Conservation (phyloP, 192 early-diverging fungal species). For the Linderina pennispora region DNA sequence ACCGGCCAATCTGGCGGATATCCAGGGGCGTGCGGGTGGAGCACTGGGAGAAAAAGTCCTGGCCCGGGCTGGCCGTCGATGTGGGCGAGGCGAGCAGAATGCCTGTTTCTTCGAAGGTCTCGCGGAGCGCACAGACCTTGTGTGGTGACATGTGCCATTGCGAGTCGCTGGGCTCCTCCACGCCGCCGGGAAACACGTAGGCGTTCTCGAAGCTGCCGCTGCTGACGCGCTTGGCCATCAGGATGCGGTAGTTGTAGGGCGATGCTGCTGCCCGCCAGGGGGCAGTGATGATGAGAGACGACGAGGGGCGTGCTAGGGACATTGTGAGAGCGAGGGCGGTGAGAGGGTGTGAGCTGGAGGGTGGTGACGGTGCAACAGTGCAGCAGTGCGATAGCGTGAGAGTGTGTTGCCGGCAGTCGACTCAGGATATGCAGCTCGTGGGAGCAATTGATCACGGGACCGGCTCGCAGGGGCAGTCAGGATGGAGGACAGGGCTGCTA, state of each 20-base stretch:
- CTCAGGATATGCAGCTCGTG: no score
- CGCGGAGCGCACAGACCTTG: constrained; percentile 62
- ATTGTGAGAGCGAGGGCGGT: not conserved
- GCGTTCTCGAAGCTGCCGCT: constrained; percentile 26
- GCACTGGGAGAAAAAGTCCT: constrained; percentile 49
- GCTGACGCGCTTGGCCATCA: constrained; percentile 29
- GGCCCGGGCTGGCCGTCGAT: constrained; percentile 3
- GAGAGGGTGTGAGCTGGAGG: not conserved
- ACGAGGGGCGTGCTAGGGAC: constrained; percentile 5
- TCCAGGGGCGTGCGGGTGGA: constrained; percentile 18
- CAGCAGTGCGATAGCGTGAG: no score
- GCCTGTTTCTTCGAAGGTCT: constrained; percentile 81
- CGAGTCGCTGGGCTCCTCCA: constrained; percentile 16
- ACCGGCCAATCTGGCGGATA: constrained; percentile 49
- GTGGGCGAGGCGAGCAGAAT: constrained; percentile 47
- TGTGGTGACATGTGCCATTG: constrained; percentile 6
- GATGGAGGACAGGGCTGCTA: no score
- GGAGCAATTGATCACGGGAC: no score
- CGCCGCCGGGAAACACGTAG: constrained; percentile 40
- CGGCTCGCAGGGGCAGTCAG: no score
- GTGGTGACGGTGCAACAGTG: no score
- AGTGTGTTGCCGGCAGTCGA: no score
- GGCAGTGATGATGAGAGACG: constrained; percentile 38
- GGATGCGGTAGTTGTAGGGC: constrained; percentile 38
- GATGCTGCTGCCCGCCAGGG: constrained; percentile 1